These are phyloP conservation scores for Candida piceae DNA, from an alignment of 805 yeast species.

Conservation along the genomic window DNA sequence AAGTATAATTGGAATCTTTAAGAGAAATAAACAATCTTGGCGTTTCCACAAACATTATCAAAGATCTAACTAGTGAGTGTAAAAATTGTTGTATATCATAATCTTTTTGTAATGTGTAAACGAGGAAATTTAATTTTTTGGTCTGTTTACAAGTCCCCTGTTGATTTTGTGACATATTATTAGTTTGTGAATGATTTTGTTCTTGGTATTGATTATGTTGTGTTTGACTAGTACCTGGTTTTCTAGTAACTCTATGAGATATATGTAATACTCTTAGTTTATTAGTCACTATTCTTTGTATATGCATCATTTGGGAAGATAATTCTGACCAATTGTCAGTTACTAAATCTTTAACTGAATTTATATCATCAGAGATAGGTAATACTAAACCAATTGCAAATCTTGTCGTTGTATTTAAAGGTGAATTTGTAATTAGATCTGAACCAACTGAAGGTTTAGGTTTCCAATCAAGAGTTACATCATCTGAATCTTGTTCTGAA, in stretches of 20 bases:
- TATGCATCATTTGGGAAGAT: conserved; percentile 33
- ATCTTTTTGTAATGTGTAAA: conserved; percentile 37
- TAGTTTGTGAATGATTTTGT: conserved; percentile 15
- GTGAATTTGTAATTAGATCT: conserved; percentile 18
- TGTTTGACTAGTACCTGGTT: conserved; percentile 6
- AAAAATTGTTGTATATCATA: conserved; percentile 36
- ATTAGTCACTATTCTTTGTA: conserved; percentile 36
- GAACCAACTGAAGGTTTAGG: conserved; percentile 37
- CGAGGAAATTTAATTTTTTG: conserved; percentile 31
- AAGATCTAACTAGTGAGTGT: conserved; percentile 32
- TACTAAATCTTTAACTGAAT: conserved; percentile 34
- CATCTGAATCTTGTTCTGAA: too few species aligned
- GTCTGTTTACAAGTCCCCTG: conserved; percentile 22
- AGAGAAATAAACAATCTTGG: conserved; percentile 43
- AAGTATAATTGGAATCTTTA: conserved; percentile 33
- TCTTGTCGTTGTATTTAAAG: conserved; percentile 23
- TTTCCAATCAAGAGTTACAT: conserved; percentile 33
- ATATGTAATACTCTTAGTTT: conserved; percentile 27
- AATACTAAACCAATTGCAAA: conserved; percentile 45
- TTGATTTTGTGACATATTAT: neutral
- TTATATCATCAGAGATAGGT: conserved; percentile 33
- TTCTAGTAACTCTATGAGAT: conserved; percentile 7
- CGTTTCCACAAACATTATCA: conserved; percentile 37
- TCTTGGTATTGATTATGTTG: neutral
- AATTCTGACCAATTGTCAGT: conserved; percentile 47